Evolutionary conservation across 2,329 filamentous ascomycete genomes (phyloP), one percentile per base, ranked within the genome.

Genomic region (Hymenoscyphus repandus): DNA sequence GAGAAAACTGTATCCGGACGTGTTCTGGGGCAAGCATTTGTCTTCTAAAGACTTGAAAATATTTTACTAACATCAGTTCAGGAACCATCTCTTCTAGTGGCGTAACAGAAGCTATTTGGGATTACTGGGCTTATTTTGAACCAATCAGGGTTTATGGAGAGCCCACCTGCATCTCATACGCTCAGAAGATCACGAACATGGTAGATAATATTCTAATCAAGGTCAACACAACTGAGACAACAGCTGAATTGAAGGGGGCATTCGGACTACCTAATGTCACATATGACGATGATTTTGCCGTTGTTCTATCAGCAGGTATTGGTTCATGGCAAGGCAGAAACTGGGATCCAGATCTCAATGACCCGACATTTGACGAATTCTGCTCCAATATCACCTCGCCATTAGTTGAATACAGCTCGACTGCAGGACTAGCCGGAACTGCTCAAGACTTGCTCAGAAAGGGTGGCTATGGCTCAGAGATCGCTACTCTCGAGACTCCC

Each of bases 31-130:
- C 47, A 58, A 30, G 55, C 51, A 5, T 39, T 10, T 9, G 6
- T 17, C 12, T 11, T 6, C 6, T 27, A 9, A 22, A 5, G n/a
- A n/a, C 44, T 7, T 33, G 2, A n/a, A n/a, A n/a, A n/a, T 37
- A 46, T 31, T 38, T n/a, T 47, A 18, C 22, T 36, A 15, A 39
- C 22, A 3, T 10, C 22, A 15, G 11, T 27, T 18, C 40, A 60
- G 59, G 80, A 6, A 80, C 85, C 4, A 92, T 95, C 45, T 85
- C 86, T 0, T 90, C 86, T 0, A 92, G 87, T 0, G 90, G 86
- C 0, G 88, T 93, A 0, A 88, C 86, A 0, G 79, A 80, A 52
- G 88, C 88, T 3, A 86, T 93, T 49, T 82, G 81, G 57, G 87
- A 93, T 59, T 92, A 84, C 68, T 92, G 87, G 60, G 68, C 77